These are phyloP conservation scores for Dentipellis sp. DNA, from an alignment of 768 basidiomycete species.

Conservation along the genomic window DNA sequence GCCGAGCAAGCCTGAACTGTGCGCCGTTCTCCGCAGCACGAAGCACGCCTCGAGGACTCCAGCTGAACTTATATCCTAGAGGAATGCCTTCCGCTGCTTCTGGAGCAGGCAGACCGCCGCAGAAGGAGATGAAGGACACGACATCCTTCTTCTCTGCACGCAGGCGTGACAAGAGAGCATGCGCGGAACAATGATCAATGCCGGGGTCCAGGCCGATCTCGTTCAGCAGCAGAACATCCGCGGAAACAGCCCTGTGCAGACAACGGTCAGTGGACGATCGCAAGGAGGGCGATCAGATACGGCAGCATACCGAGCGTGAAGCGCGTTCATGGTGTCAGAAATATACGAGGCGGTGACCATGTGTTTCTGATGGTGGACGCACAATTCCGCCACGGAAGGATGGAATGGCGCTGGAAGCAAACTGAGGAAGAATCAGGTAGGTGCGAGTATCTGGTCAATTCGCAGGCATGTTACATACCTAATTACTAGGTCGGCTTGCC, in stretches of 20 bases:
- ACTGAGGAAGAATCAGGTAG: conserved; percentile 29
- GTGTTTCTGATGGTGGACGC: conserved; percentile 61
- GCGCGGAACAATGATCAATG: conserved; percentile 82
- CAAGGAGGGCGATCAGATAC: not conserved
- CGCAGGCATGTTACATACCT: conserved; percentile 41
- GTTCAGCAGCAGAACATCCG: conserved; percentile 69
- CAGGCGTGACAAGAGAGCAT: conserved; percentile 52
- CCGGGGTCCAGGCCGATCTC: conserved; percentile 90
- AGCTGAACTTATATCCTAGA: conserved; percentile 87
- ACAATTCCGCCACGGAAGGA: conserved; percentile 56
- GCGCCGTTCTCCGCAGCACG: conserved; percentile 72
- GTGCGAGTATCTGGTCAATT: not conserved
- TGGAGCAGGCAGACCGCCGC: conserved; percentile 85
- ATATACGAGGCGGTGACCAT: conserved; percentile 91
- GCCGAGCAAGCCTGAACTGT: conserved; percentile 44
- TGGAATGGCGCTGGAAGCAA: conserved; percentile 77
- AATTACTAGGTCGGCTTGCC: conserved; percentile 68
- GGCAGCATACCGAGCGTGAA: conserved; percentile 29
- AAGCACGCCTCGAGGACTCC: conserved; percentile 85
- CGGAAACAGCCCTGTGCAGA: conserved; percentile 41
- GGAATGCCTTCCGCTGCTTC: conserved; percentile 51
- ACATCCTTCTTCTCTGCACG: conserved; percentile 44
- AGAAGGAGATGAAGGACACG: conserved; percentile 79
- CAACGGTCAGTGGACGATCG: not conserved
- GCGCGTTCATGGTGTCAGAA: conserved; percentile 60